Percentiles rank a stretch among this genome's conserved stretches.
These are phyloP conservation scores for Rhodotorula diobovata DNA, from an alignment of 768 basidiomycete species.

Conservation along the genomic window DNA sequence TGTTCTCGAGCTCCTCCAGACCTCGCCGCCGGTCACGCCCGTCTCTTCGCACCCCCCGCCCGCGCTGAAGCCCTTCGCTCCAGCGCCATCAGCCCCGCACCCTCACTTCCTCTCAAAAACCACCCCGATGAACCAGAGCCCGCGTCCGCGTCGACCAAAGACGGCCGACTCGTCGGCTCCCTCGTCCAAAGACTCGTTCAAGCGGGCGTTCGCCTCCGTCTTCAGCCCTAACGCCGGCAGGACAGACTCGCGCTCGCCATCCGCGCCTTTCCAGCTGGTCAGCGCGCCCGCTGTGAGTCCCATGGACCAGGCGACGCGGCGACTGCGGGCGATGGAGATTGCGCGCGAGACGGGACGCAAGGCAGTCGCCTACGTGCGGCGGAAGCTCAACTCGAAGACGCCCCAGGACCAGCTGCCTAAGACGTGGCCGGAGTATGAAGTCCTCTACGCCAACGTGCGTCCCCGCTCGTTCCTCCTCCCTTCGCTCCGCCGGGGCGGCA, in stretches of 20 bases:
- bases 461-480: no score
- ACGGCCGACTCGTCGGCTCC: conserved; percentile 7
- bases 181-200: neutral
- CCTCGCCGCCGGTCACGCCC: neutral
- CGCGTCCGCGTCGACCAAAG: neutral
- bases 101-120: conserved; percentile 3
- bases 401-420: conserved; percentile 34
- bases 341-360: conserved; percentile 6
- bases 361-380: conserved; percentile 12
- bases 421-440: conserved; percentile 34
- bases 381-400: conserved; percentile 33
- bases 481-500: neutral
- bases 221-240: neutral
- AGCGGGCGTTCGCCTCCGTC: neutral
- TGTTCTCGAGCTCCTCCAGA: neutral
- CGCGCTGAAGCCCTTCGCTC: no score
- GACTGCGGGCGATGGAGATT: conserved; percentile 1
- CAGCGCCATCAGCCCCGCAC: neutral
- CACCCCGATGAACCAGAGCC: no score
- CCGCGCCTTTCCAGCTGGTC: neutral
- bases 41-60: neutral
- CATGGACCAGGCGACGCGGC: neutral
- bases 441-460: conserved; percentile 33
- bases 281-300: neutral
- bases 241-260: neutral